Base-by-base conservation (phyloP, 2,329 filamentous ascomycete genomes). In the Xylaria sp. region DNA sequence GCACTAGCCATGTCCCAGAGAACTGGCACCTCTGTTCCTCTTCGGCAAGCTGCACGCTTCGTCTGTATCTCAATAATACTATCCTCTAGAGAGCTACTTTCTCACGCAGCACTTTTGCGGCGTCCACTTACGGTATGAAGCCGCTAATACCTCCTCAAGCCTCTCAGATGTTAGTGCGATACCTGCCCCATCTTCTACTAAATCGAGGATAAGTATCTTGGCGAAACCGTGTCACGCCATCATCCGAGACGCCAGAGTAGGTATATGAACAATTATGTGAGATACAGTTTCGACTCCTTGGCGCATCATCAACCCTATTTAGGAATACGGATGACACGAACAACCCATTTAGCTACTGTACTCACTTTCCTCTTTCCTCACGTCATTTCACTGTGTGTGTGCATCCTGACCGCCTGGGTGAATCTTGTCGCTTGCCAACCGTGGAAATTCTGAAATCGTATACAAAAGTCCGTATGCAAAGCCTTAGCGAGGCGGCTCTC, bases 401-500 rank as follows among this genome's bases (percentile, higher is more conserved):
- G 4, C n/a, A 33, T 20, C 15, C 46, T 51, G n/a, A 46, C 11
- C 40, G 26, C 38, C 38, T n/a, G 10, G 36, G 36, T 38, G 36
- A 38, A 13, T 10, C 36, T 38, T 11, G 10, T 38, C 11, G 36
- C 11, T 13, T 38, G 36, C 11, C 36, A 38, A 38, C 33, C 33
- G 33, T 33, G 56, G 6, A 26, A 23, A 28, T 36, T 15, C 13
- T 40, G 7, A 10, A 36, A 5, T 33, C 2, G 33, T 33, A 33
- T 33, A 33, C 31, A 7, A 33, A 33, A 33, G 7, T 15, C 13
- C 11, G 38, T 40, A 3, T 40, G 17, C 13, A 11, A 28, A 28
- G 48, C n/a, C 44, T 54, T 59, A n/a, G 65, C 44, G 15, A 53
- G 33, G 33, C 51, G 40, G 63, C 31, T 61, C 49, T 48, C 57